Evolutionary conservation across 2,329 filamentous ascomycete genomes (phyloP).

Genomic region (Fusarium sp.): DNA sequence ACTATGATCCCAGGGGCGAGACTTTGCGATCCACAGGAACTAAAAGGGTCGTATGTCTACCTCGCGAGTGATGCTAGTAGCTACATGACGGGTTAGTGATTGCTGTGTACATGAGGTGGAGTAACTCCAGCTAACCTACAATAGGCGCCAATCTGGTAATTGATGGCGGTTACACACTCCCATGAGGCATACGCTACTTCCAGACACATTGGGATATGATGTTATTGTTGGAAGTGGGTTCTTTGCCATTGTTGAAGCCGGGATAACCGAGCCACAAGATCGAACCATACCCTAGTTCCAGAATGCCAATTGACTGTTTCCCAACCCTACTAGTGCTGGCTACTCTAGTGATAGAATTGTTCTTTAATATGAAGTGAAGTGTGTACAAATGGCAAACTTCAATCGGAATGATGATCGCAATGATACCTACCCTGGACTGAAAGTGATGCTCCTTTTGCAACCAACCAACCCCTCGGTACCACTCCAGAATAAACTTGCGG

Average conservation of each 20-base stretch:
- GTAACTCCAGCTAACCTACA: neutral
- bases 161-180: neutral
- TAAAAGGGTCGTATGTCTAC: slow-evolving; percentile 54
- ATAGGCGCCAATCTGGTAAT: neutral
- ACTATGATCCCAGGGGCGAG: slow-evolving; percentile 29
- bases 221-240: too few species aligned
- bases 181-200: neutral
- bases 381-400: neutral
- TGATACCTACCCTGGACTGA: neutral
- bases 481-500: neutral
- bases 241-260: too few species aligned
- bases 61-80: slow-evolving; percentile 54
- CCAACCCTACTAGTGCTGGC: too few species aligned
- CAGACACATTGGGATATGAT: neutral
- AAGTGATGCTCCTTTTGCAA: neutral
- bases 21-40: slow-evolving; percentile 48
- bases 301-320: too few species aligned
- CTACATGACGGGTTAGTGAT: slow-evolving; percentile 53
- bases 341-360: too few species aligned
- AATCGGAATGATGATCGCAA: neutral
- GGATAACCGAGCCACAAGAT: too few species aligned
- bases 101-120: neutral
- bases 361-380: neutral
- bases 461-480: neutral
- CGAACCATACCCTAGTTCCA: too few species aligned